Evolutionary conservation across 225 moss, liverwort and hornwort genomes (phyloP), one percentile per base, ranked within the genome.

Genomic region (Ulota crispa): DNA sequence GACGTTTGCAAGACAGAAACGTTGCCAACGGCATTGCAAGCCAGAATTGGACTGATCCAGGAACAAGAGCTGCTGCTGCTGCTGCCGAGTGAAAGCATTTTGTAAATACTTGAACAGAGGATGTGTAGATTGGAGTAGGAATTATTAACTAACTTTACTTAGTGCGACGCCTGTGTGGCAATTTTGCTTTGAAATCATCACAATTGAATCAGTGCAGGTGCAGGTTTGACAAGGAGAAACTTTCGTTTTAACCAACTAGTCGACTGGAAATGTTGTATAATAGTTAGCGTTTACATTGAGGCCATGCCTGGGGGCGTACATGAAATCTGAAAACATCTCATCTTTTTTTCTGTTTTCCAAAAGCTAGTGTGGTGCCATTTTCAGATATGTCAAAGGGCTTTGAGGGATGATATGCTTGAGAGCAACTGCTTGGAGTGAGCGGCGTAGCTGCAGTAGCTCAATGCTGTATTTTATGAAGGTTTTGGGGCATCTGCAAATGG

Each of bases 91-190:
- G 14, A 5, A 36, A 52, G 19, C 36, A 8, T 67, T 32, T 15
- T 70, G 82, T 83, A 84, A 21, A 84, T 81, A 72, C 1, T n/a
- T 78, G 68, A 80, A 78, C 68, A 9, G 63, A 72, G 80, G 47
- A 27, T 73, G 63, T 77, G 77, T 53, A 87, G 80, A 84, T 84
- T 70, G 68, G 61, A 65, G 54, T 23, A 26, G 42, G 57, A 72
- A 45, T 43, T 8, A 41, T 18, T 11, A 50, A 50, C 18, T 18
- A 50, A 50, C 16, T 1, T 50, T 50, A 50, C 50, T 16, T 50
- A 45, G 2, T 57, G 81, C 68, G 34, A 11, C 1, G 34, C 78
- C 75, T 81, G 61, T 75, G 75, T 73, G 75, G 75, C 79, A 82
- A 76, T 85, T 85, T 85, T 88, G 64, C 62, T 61, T 80, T 50